A percentile compares a stretch with the other conserved stretches of the same genome.
Conservation (phyloP, 257 asterid species). For the Solanum commersonii region DNA sequence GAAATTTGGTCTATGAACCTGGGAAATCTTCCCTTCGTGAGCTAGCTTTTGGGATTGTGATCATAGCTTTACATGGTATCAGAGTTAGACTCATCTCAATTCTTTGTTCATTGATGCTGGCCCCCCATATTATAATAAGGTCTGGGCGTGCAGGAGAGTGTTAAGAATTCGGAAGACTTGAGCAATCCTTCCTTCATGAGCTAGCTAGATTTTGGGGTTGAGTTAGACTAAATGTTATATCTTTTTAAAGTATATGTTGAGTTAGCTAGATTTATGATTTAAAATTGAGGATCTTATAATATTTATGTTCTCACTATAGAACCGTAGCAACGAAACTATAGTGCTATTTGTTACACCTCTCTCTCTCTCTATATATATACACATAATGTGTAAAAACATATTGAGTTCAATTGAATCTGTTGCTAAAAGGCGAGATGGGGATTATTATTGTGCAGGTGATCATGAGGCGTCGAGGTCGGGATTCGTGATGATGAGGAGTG, state of each 20-base stretch:
- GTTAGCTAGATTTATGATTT: too few relatives aligned
- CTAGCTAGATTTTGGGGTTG: too few relatives aligned
- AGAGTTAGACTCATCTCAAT: background rate
- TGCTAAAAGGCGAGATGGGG: background rate
- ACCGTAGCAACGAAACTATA: background rate
- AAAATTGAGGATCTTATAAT: background rate
- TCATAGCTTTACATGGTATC: too few relatives aligned
- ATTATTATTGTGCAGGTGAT: background rate
- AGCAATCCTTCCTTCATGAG: background rate
- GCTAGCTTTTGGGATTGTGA: background rate
- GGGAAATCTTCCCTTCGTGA: too few relatives aligned
- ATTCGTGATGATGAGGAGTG: slow-evolving; percentile 19
- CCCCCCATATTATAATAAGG: background rate
- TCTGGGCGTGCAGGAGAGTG: background rate
- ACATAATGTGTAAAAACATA: background rate
- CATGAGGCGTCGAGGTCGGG: slow-evolving; percentile 1
- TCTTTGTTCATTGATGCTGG: background rate
- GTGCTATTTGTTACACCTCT: background rate
- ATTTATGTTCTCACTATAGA: background rate
- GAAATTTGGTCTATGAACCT: too few relatives aligned
- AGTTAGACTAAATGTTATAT: background rate
- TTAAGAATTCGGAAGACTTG: background rate
- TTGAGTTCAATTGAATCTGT: background rate
- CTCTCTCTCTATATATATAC: too few relatives aligned
- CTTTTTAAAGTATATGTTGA: too few relatives aligned